Evolutionary conservation across 2,329 filamentous ascomycete species (phyloP).

Genomic region (Pezicula neosporulosa): DNA sequence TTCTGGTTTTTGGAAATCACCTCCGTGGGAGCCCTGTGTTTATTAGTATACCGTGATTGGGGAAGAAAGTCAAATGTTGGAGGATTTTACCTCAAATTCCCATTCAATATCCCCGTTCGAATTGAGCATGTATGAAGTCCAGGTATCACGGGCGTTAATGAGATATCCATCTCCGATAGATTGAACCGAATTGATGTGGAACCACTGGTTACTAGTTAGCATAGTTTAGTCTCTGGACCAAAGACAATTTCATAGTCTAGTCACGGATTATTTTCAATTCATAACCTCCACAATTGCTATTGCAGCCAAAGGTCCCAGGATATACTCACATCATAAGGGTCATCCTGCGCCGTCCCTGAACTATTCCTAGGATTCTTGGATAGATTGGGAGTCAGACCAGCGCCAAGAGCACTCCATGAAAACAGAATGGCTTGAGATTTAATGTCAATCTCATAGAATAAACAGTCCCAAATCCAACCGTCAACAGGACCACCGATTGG

Average conservation of each 20-base stretch:
- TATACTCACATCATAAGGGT: conserved; percentile 23
- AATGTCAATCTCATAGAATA: conserved; percentile 40
- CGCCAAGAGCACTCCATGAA: conserved; percentile 36
- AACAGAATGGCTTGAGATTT: conserved; percentile 35
- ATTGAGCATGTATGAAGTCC: too few relatives aligned
- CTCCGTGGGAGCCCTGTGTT: too few relatives aligned
- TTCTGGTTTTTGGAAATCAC: too few relatives aligned
- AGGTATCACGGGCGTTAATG: conserved; percentile 22
- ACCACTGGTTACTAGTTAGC: too few relatives aligned
- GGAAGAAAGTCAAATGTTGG: too few relatives aligned
- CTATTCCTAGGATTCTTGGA: background rate
- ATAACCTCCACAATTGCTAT: too few relatives aligned
- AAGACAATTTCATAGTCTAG: too few relatives aligned
- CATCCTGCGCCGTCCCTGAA: background rate
- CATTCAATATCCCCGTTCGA: conserved; percentile 18
- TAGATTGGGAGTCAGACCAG: conserved; percentile 9
- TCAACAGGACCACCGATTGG: conserved; percentile 28
- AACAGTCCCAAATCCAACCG: conserved; percentile 31
- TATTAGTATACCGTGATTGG: too few relatives aligned
- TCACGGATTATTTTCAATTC: too few relatives aligned
- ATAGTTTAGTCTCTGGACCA: too few relatives aligned
- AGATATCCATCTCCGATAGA: conserved; percentile 22
- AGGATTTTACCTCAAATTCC: background rate
- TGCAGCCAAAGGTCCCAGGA: too few relatives aligned
- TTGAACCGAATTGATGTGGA: conserved; percentile 26